Percentiles rank a stretch among this genome's conserved stretches.
Conservation (phyloP, 352 stramenopile species). For the Plasmopara muralis region DNA sequence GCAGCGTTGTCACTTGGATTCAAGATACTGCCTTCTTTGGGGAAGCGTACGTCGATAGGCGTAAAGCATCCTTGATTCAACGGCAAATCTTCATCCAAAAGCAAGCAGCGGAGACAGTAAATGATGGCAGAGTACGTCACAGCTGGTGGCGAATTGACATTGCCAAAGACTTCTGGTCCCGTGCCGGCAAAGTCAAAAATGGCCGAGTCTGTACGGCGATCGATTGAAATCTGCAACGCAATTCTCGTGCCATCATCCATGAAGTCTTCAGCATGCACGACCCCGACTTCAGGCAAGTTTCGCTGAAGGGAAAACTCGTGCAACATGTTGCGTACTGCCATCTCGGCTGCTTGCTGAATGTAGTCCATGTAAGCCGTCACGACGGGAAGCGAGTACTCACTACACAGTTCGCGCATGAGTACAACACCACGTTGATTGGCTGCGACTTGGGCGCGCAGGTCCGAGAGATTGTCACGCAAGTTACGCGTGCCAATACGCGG, state of each 20-base stretch:
- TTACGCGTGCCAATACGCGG: conserved; percentile 92
- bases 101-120: conserved; percentile 95
- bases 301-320: conserved; percentile 86
- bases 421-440: conserved; percentile 96
- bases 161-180: conserved; percentile 95
- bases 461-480: conserved; percentile 95
- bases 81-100: conserved; percentile 91
- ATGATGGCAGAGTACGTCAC: conserved; percentile 99
- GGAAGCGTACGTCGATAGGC: conserved; percentile 96
- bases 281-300: conserved; percentile 73
- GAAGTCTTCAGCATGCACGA: conserved; percentile 92
- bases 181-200: conserved; percentile 98
- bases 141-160: conserved; percentile 97
- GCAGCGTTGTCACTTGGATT: conserved; percentile 94
- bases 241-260: conserved; percentile 99
- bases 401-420: conserved; percentile 92
- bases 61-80: conserved; percentile 96
- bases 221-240: conserved; percentile 93
- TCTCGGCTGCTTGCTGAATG: conserved; percentile 95
- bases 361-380: conserved; percentile 98
- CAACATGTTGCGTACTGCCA: conserved; percentile 94
- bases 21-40: conserved; percentile 86
- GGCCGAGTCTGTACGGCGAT: conserved; percentile 84
- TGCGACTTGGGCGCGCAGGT: conserved; percentile 96
- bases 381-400: conserved; percentile 92